Conservation (phyloP, 176 grass and related monocot genomes). For the Elaeis guineensis region DNA sequence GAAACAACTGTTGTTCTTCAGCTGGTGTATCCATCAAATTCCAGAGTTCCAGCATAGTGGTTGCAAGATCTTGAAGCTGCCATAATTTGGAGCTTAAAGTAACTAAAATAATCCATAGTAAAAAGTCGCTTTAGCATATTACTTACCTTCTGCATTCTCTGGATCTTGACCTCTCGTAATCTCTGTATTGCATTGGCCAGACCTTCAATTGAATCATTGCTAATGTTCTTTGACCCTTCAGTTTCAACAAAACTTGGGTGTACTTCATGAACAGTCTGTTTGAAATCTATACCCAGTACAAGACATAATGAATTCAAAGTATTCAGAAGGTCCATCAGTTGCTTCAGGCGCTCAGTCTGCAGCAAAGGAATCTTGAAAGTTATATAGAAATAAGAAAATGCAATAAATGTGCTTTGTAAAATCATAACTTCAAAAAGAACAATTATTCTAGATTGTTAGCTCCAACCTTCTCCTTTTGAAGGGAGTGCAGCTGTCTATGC, state of each 20-base stretch:
- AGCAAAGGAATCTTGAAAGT: neutral
- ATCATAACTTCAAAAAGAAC: too few species aligned
- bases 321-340: conserved; percentile 8
- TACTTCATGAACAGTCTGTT: conserved; percentile 2
- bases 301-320: conserved; percentile 10
- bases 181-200: conserved; percentile 3
- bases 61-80: conserved; percentile 85
- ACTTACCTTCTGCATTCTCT: conserved; percentile 17
- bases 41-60: conserved; percentile 78
- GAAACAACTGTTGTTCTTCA: conserved; percentile 84
- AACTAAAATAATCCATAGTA: too few species aligned
- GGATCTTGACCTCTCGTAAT: conserved; percentile 10
- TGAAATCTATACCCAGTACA: conserved; percentile 11
- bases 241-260: conserved; percentile 8
- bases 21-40: conserved; percentile 87
- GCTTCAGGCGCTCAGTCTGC: conserved; percentile 13
- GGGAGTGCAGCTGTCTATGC: conserved; percentile 35
- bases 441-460: neutral
- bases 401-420: too few species aligned
- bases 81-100: neutral
- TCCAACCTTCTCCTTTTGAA: conserved; percentile 72
- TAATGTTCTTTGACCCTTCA: neutral
- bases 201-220: conserved; percentile 5
- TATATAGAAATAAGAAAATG: neutral
- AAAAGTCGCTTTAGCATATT: neutral